phyloP scores from a whole-genome alignment of 1,139 yeast species.

The Nakaseomyces bracarensis region DNA sequence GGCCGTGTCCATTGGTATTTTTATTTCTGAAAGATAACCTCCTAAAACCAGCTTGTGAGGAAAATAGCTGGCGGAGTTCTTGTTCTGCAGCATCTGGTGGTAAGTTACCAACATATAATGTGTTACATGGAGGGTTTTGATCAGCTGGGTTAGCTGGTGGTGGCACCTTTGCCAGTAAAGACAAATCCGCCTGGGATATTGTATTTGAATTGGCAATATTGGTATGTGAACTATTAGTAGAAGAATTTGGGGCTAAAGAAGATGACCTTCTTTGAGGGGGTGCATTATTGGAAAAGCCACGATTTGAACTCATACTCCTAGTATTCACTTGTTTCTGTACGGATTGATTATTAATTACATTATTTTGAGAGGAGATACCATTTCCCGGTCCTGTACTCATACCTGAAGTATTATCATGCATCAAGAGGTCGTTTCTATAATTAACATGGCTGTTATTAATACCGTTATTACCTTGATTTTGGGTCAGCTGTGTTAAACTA shows the following conservation, averaged over 20 bases:
- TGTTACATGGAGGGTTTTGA: constrained; percentile 97
- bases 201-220: constrained; percentile 12
- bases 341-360: neutral
- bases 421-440: neutral
- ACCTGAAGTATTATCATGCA: neutral
- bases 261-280: constrained; percentile 4
- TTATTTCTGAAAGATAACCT: constrained; percentile 82
- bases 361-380: neutral
- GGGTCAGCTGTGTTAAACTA: neutral
- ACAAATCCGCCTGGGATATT: constrained; percentile 51
- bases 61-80: constrained; percentile 77
- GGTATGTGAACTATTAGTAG: constrained; percentile 11
- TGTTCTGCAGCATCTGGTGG: constrained; percentile 97
- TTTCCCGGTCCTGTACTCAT: neutral
- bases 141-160: constrained; percentile 99
- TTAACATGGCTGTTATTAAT: neutral
- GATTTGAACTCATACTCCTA: neutral
- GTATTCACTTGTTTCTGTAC: neutral
- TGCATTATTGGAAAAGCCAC: neutral
- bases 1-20: constrained; percentile 37
- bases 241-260: constrained; percentile 8
- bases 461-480: neutral
- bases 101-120: constrained; percentile 88
- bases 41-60: constrained; percentile 90
- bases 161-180: constrained; percentile 68